These are phyloP conservation scores for Ceratocystis destructans DNA, from an alignment of 2,329 filamentous ascomycete species.

Conservation along the genomic window DNA sequence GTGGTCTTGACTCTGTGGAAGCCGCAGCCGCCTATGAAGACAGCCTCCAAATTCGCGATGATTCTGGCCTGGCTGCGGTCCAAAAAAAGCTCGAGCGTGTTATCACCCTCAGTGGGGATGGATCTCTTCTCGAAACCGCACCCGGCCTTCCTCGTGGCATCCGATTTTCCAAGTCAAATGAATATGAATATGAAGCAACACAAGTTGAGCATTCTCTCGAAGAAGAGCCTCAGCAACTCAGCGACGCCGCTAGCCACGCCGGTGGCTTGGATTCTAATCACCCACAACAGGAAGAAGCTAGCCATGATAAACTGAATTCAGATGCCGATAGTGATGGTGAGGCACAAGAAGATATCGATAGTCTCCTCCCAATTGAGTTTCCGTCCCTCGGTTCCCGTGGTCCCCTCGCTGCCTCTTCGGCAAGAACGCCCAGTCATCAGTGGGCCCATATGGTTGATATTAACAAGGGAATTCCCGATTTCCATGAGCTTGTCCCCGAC, in stretches of 20 bases:
- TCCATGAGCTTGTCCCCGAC: slow-evolving; percentile 80
- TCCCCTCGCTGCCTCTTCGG: slow-evolving; percentile 55
- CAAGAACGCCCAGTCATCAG: slow-evolving; percentile 64
- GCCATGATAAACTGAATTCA: background rate
- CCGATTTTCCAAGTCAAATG: slow-evolving; percentile 50
- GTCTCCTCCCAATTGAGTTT: slow-evolving; percentile 80
- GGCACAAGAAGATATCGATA: slow-evolving; percentile 53
- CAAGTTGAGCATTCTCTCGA: slow-evolving; percentile 41
- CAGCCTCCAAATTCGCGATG: slow-evolving; percentile 31
- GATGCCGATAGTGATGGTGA: slow-evolving; percentile 22
- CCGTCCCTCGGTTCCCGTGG: slow-evolving; percentile 76
- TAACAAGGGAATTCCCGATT: slow-evolving; percentile 85
- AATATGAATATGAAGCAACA: slow-evolving; percentile 44
- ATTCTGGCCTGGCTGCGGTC: slow-evolving; percentile 27
- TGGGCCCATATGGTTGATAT: slow-evolving; percentile 99
- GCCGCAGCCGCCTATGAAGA: slow-evolving; percentile 74
- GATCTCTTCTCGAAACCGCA: slow-evolving; percentile 64
- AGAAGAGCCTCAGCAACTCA: slow-evolving; percentile 32
- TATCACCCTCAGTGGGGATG: slow-evolving; percentile 66
- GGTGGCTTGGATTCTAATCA: background rate
- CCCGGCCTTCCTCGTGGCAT: slow-evolving; percentile 74
- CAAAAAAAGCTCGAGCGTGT: slow-evolving; percentile 60
- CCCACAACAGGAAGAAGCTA: background rate
- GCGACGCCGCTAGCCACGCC: slow-evolving; percentile 8
- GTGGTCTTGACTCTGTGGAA: slow-evolving; percentile 75